phyloP scores from a whole-genome alignment of 306 rosid species.

The Casuarina cunninghamiana region DNA sequence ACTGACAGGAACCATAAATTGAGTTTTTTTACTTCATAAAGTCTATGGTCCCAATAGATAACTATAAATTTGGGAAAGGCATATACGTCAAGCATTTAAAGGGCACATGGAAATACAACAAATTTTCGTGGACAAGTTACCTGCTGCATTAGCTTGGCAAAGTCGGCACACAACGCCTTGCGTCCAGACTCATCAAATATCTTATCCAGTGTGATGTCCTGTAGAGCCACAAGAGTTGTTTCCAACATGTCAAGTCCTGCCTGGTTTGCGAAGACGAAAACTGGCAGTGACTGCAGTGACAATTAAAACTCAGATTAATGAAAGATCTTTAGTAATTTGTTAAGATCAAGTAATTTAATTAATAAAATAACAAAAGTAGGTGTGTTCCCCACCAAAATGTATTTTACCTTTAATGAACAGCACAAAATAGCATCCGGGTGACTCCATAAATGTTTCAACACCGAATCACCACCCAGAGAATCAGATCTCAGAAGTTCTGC shows the following conservation, averaged over 20 bases:
- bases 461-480: constrained; percentile 53
- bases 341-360: background rate
- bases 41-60: background rate
- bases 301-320: background rate
- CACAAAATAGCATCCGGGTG: constrained; percentile 93
- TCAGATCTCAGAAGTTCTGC: constrained; percentile 66
- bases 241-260: constrained; percentile 98
- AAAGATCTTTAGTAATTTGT: background rate
- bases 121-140: constrained; percentile 27
- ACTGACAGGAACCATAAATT: no score
- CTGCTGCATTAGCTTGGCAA: constrained; percentile 90
- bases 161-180: constrained; percentile 69
- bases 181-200: constrained; percentile 88
- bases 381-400: background rate
- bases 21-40: no score
- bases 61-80: background rate
- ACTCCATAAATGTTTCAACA: constrained; percentile 82
- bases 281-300: constrained; percentile 64
- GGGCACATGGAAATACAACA: background rate
- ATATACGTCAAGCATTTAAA: background rate
- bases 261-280: constrained; percentile 91
- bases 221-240: constrained; percentile 86
- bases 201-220: constrained; percentile 91
- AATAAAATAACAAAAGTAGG: background rate
- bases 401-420: constrained; percentile 74